Base-by-base conservation (phyloP, 2,329 filamentous ascomycete genomes). In the Alternaria arborescens region DNA sequence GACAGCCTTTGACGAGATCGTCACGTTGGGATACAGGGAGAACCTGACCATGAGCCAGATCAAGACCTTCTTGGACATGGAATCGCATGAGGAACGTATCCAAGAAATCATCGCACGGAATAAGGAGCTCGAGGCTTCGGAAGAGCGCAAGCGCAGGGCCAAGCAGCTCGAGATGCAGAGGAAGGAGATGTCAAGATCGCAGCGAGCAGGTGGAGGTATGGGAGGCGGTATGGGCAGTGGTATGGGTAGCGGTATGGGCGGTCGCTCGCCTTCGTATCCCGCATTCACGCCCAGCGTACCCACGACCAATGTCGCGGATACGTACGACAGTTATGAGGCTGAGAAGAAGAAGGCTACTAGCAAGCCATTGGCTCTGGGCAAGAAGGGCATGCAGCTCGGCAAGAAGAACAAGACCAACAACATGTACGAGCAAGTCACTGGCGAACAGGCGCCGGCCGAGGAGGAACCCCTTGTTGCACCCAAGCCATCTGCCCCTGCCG, bases 11-110 rank as follows among this genome's bases (percentile, higher is more conserved):
- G 95, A 99, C 76, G 95, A 99, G 83, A 87, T 99, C 60, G 94
- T 99, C 62, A 97, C 94, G 1, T 85, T 97, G 65, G 95, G 95
- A 12, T 98, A 99, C 82, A 84, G 95, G 75, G 95, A 99, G 83
- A 99, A 99, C 80, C 83, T 99, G 70, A 96, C 94, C 24, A 88
- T 99, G 73, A 92, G 89, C 81, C 96, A 99, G 82, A 99, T 99
- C 84, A 97, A 96, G 86, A 97, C 95, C 3, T 99, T 99, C 85
- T 81, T 99, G 70, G 96, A 98, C 77, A 99, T 99, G 95, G 95
- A 99, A 81, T 95, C 91, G 80, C 95, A 99, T 76, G 96, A 99
- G 82, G 95, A 99, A 85, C 89, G 95, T 77, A 98, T 99, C 71
- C 95, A 99, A 80, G 95, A 99, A 61, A 75, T 74, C 58, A 72